A percentile compares a stretch with the other conserved stretches of the same genome.
phyloP scores from a whole-genome alignment of 768 basidiomycete species.

The Leccinum obscurum region DNA sequence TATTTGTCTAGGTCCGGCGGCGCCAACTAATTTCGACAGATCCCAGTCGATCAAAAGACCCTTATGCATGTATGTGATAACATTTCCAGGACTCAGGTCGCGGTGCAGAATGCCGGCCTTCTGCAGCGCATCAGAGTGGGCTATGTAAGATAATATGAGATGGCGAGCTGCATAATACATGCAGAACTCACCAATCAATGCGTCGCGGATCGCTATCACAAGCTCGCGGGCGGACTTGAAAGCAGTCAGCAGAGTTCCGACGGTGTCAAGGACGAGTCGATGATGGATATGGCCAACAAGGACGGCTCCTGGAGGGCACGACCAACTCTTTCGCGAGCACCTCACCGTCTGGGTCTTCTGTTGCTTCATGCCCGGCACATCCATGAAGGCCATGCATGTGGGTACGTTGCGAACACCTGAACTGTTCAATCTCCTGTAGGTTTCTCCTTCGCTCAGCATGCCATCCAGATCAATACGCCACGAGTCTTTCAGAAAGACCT shows the following conservation, averaged over 20 bases:
- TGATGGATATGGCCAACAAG: background rate
- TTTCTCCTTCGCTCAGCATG: background rate
- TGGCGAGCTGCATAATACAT: background rate
- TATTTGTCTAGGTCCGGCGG: background rate
- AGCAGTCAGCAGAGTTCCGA: background rate
- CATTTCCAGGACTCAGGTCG: background rate
- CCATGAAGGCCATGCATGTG: background rate
- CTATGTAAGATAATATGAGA: background rate
- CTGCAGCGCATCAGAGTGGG: too few species aligned
- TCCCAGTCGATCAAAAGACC: background rate
- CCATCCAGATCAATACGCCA: background rate
- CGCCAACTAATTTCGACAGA: background rate
- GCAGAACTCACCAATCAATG: background rate
- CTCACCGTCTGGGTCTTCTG: background rate
- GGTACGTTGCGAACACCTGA: background rate
- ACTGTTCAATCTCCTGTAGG: background rate
- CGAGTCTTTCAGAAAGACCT: background rate
- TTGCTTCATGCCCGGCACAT: background rate
- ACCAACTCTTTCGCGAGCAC: background rate
- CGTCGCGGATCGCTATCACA: background rate
- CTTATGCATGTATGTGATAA: background rate
- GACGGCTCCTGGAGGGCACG: background rate
- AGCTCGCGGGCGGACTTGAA: background rate
- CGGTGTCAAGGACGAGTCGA: background rate
- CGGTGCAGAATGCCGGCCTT: background rate